Percentiles rank a stretch among this genome's conserved stretches.
phyloP scores from a whole-genome alignment of 2,329 filamentous ascomycete species.

The Cadophora sp. region DNA sequence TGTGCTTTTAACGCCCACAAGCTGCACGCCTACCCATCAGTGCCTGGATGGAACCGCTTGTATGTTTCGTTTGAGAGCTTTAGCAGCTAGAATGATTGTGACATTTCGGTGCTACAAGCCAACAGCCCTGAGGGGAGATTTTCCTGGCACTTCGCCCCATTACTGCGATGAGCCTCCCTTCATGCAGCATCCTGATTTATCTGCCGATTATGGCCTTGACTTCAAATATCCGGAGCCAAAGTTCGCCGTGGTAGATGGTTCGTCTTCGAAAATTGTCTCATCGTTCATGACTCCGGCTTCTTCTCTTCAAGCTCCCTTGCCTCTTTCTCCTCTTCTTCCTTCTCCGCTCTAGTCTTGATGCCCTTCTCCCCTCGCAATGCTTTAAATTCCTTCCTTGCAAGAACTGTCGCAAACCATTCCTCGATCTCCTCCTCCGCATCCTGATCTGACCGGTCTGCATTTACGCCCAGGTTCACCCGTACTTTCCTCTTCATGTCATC shows the following conservation, averaged over 20 bases:
- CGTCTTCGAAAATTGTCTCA: neutral
- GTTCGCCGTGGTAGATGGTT: neutral
- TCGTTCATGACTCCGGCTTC: slow-evolving; percentile 12
- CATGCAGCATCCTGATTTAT: neutral
- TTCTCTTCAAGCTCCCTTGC: slow-evolving; percentile 12
- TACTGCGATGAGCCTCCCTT: neutral
- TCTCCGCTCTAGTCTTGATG: slow-evolving; percentile 26
- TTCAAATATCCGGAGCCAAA: neutral
- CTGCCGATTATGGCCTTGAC: neutral
- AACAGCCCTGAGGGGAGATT: neutral
- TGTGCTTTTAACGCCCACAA: neutral
- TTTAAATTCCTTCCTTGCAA: slow-evolving; percentile 62
- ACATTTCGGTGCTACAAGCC: neutral
- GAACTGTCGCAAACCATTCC: slow-evolving; percentile 64
- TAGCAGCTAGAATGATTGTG: neutral
- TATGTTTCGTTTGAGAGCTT: neutral
- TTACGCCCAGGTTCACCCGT: slow-evolving; percentile 28
- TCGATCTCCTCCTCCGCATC: slow-evolving; percentile 67
- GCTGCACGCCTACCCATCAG: neutral
- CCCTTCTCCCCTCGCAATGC: slow-evolving; percentile 29
- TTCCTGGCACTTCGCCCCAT: neutral
- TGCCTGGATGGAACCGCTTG: neutral
- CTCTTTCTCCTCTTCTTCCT: slow-evolving; percentile 17
- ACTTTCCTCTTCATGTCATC: slow-evolving; percentile 66
- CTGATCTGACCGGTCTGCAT: slow-evolving; percentile 45